phyloP scores from a whole-genome alignment of 306 rosid genomes.

The Sphenostylis stenocarpa region DNA sequence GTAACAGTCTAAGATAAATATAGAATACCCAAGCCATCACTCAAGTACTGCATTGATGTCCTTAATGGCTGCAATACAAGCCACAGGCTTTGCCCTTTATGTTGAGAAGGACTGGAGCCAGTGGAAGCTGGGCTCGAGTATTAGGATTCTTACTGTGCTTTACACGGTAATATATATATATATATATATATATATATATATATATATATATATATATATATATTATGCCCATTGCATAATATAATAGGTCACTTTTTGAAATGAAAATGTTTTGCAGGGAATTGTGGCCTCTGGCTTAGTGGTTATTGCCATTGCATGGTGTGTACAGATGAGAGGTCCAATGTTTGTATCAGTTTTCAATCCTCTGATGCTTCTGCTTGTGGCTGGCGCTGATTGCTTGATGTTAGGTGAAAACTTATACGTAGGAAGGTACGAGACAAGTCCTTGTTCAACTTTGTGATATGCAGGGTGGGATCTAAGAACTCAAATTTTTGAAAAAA shows the following conservation, averaged over 20 bases:
- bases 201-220: too few species aligned
- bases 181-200: too few species aligned
- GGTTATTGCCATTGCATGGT: conserved; percentile 19
- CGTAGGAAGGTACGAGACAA: background rate
- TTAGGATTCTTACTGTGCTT: conserved; percentile 15
- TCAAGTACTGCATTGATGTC: conserved; percentile 39
- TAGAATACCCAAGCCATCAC: conserved; percentile 34
- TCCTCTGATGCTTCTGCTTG: conserved; percentile 25
- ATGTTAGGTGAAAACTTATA: conserved; percentile 21
- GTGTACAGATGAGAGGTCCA: conserved; percentile 20
- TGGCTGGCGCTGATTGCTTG: conserved; percentile 23
- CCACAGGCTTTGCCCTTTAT: conserved; percentile 16
- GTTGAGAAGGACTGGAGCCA: conserved; percentile 34
- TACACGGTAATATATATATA: conserved; percentile 23
- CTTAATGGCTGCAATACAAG: conserved; percentile 15
- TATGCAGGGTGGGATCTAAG: too few species aligned
- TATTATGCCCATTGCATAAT: too few species aligned
- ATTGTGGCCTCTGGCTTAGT: conserved; percentile 6
- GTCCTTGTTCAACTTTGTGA: too few species aligned
- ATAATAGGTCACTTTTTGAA: too few species aligned
- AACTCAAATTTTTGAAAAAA: too few species aligned
- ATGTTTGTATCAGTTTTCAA: conserved; percentile 23
- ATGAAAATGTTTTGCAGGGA: conserved; percentile 13
- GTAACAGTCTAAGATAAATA: conserved; percentile 43
- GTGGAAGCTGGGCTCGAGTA: conserved; percentile 17